Conservation (phyloP, 495 filamentous ascomycete species). For the Penicillium daleae region DNA sequence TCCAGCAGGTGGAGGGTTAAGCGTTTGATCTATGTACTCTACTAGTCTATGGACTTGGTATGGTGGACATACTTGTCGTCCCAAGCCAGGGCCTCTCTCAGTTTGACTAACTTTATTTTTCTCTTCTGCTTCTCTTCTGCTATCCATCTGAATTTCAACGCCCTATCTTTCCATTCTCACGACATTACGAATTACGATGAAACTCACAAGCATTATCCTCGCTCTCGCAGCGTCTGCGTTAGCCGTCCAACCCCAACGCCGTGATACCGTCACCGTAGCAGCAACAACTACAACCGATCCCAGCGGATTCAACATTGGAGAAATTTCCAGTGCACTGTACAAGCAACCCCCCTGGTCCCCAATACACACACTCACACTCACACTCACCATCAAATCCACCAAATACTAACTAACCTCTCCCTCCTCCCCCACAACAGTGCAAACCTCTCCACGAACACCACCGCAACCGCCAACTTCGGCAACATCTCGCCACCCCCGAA, state of each 20-base stretch:
- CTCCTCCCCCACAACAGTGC: neutral
- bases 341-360: no score
- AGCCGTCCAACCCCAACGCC: constrained; percentile 16
- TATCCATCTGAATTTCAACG: neutral
- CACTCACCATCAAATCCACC: neutral
- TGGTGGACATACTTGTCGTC: no score
- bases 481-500: constrained; percentile 38
- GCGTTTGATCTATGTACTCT: constrained; percentile 33
- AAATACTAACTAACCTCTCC: neutral
- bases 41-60: no score
- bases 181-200: constrained; percentile 11
- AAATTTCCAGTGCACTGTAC: constrained; percentile 24
- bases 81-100: neutral
- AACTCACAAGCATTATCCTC: constrained; percentile 11
- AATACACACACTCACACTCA: neutral
- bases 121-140: no score
- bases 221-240: constrained; percentile 14
- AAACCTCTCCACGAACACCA: constrained; percentile 22
- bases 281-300: constrained; percentile 7
- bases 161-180: neutral
- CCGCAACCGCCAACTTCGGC: constrained; percentile 31
- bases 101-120: neutral
- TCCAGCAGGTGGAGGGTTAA: constrained; percentile 18
- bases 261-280: constrained; percentile 11
- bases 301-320: constrained; percentile 18